Conservation (phyloP, 2,329 filamentous ascomycete genomes). For the Pseudopyricularia javanii region DNA sequence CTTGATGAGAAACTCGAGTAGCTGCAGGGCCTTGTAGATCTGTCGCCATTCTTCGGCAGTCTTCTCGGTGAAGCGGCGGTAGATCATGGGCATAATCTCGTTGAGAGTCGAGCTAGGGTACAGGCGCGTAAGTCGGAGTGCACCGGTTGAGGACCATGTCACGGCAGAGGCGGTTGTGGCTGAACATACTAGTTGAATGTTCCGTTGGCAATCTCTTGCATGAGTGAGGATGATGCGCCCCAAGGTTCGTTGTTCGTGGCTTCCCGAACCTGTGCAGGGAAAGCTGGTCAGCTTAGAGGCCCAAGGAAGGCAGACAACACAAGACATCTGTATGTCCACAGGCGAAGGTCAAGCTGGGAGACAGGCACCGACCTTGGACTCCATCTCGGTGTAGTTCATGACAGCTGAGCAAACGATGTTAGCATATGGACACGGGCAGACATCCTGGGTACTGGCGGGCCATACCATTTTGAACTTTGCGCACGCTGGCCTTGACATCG, state of each 20-base stretch:
- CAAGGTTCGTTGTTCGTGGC: conserved; percentile 98
- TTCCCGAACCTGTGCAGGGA: conserved; percentile 63
- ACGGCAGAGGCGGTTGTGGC: neutral
- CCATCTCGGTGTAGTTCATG: conserved; percentile 97
- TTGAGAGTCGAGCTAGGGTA: conserved; percentile 73
- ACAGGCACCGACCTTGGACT: conserved; percentile 41
- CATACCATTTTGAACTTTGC: conserved; percentile 93
- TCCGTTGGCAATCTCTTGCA: conserved; percentile 97
- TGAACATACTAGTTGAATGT: conserved; percentile 88
- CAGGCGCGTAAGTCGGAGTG: neutral
- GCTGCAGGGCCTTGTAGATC: conserved; percentile 96
- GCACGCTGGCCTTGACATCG: conserved; percentile 87
- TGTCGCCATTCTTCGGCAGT: conserved; percentile 96
- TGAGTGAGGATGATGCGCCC: conserved; percentile 71
- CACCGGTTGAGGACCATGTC: neutral
- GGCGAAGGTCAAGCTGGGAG: neutral
- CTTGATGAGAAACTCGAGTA: conserved; percentile 91
- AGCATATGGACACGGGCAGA: neutral
- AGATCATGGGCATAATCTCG: conserved; percentile 99
- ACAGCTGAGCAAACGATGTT: conserved; percentile 46
- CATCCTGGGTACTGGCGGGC: neutral
- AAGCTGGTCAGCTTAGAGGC: conserved; percentile 2
- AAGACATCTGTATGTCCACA: neutral
- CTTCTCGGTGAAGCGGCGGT: conserved; percentile 98
- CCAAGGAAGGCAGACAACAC: conserved; percentile 3